Base-by-base conservation (phyloP, 164 flowering plant species). In the Stephania japonica region DNA sequence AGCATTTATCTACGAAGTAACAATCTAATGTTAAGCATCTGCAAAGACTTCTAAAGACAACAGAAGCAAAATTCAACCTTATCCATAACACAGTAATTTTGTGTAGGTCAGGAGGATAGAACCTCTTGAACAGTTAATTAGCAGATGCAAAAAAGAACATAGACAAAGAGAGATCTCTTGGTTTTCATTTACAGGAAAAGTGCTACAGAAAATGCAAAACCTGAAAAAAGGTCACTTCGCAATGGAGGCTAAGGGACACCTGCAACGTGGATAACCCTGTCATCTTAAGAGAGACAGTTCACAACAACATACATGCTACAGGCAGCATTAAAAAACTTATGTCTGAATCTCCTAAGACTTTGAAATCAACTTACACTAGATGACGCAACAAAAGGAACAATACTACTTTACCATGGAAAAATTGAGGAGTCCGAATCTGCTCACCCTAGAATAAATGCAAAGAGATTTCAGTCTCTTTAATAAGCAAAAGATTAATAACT, bases 151-250 rank as follows among this genome's bases (percentile, higher is more conserved):
- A 63, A 21, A 8, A 24, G 66, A 63, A 63, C 11, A 63, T 2
- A 65, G 32, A 65, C 42, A 65, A 65, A 26, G n/a, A 65, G 19
- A 65, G 42, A 26, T 32, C 19, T 32, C 68, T 65, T 56, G 7
- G 42, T 65, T 63, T 63, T 26, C 8, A 63, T 21, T 63, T 63
- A 25, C 26, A 21, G 8, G 21, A 62, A 62, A 19, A n/a, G n/a
- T 62, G 65, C 68, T 65, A 65, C 73, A 9, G 42, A 18, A 43
- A 43, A 26, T 21, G 56, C 56, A 62, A 25, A 71, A 71, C 53
- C 53, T n/a, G 12, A 32, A 49, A 62, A 63, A 21, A 2, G 21
- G 63, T 7, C 63, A 56, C 23, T 56, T 56, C 7, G 63, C n/a
- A 4, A 7, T 56, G 63, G 63, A 7, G n/a, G 63, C 63, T 4